phyloP scores from a whole-genome alignment of 163 green algal genomes.

The Coccomyxa subellipsoidea region DNA sequence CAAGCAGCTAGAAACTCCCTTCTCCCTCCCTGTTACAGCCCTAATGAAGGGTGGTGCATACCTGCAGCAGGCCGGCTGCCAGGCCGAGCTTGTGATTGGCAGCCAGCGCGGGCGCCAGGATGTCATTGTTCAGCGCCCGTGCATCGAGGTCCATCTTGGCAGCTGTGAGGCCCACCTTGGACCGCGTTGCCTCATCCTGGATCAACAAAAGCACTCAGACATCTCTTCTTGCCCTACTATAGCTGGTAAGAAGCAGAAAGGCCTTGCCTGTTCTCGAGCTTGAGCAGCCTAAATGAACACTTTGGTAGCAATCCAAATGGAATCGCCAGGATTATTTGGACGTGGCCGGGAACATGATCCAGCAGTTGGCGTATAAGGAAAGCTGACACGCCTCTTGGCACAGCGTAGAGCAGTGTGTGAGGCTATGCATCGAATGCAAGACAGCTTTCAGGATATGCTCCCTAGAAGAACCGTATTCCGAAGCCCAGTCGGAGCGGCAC shows the following conservation, averaged over 20 bases:
- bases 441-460: no score
- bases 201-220: not conserved
- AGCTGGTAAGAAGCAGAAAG: no score
- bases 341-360: not conserved
- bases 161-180: conserved; percentile 20
- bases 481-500: no score
- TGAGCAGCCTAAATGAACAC: not conserved
- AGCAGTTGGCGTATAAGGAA: no score
- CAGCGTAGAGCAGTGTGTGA: no score
- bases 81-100: conserved; percentile 64
- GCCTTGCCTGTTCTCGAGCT: no score
- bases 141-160: conserved; percentile 32
- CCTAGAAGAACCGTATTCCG: no score
- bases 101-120: not conserved
- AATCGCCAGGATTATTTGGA: not conserved
- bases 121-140: not conserved
- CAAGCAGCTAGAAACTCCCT: no score
- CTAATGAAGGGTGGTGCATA: conserved; percentile 9
- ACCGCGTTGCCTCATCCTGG: not conserved
- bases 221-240: no score
- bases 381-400: no score
- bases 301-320: not conserved
- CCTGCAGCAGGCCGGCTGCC: conserved; percentile 50
- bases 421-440: no score
- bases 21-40: no score